These are phyloP conservation scores for Chondrus crispus DNA, from an alignment of 23 red algal genomes.

Conservation along the genomic window DNA sequence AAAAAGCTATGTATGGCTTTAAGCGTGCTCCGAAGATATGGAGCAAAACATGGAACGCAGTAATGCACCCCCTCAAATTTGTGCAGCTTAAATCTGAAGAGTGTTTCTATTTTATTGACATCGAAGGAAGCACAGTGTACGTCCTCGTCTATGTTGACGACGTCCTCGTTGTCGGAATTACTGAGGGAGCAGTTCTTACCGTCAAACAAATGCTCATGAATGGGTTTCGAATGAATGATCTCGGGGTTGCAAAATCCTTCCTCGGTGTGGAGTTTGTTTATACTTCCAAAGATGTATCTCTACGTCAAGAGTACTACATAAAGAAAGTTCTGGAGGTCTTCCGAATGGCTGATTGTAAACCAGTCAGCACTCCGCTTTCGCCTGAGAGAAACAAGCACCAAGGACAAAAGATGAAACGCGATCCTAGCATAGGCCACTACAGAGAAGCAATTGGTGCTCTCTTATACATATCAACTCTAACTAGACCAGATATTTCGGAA, in stretches of 20 bases:
- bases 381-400: too few relatives aligned
- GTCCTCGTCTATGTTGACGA: not conserved
- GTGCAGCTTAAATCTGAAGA: not conserved
- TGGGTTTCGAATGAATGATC: too few relatives aligned
- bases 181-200: too few relatives aligned
- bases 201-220: too few relatives aligned
- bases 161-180: not conserved
- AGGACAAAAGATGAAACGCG: too few relatives aligned
- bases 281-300: too few relatives aligned
- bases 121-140: not conserved
- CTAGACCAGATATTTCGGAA: conserved; percentile 10
- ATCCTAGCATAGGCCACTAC: too few relatives aligned
- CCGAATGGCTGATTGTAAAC: not conserved
- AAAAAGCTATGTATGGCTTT: not conserved
- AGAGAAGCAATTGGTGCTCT: conserved; percentile 9
- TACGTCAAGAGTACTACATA: too few relatives aligned
- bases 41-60: not conserved
- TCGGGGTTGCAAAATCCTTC: too few relatives aligned
- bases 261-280: too few relatives aligned
- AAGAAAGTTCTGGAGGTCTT: not conserved
- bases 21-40: not conserved
- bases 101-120: not conserved
- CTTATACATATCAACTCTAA: not conserved
- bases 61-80: not conserved
- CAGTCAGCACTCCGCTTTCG: too few relatives aligned